Conservation (phyloP, 1,284 basidiomycete genomes). For the Ustilago shanxiensis region DNA sequence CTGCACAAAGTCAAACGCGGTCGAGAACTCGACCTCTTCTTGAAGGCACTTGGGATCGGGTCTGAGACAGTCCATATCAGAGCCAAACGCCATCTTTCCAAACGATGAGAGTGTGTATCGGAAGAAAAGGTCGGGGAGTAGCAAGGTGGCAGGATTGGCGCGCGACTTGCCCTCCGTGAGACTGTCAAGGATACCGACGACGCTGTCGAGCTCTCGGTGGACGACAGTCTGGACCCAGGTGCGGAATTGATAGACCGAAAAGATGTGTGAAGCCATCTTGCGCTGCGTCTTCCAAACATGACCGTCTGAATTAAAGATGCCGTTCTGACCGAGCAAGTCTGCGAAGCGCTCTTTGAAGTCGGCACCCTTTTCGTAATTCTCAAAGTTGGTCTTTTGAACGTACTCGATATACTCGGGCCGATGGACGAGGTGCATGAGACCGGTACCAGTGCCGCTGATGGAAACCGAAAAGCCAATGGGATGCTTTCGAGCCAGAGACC, state of each 20-base stretch:
- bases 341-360: conserved; percentile 46
- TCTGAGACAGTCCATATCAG: conserved; percentile 48
- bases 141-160: conserved; percentile 29
- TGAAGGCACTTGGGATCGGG: conserved; percentile 31
- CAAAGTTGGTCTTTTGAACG: conserved; percentile 68
- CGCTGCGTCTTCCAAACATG: conserved; percentile 63
- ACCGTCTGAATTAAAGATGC: conserved; percentile 67
- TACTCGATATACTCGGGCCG: conserved; percentile 63
- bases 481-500: conserved; percentile 10
- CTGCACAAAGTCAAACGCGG: conserved; percentile 58
- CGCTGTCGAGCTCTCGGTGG: conserved; percentile 55
- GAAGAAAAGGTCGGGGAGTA: conserved; percentile 59
- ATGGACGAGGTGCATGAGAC: conserved; percentile 48
- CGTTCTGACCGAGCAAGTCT: conserved; percentile 54
- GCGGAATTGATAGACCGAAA: conserved; percentile 62
- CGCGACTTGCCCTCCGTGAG: conserved; percentile 23
- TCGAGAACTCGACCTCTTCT: conserved; percentile 44
- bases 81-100: conserved; percentile 54
- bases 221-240: conserved; percentile 58
- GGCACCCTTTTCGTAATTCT: conserved; percentile 60
- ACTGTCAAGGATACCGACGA: conserved; percentile 43
- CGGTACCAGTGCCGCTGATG: conserved; percentile 21
- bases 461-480: conserved; percentile 36
- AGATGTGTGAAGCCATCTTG: conserved; percentile 64
- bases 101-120: conserved; percentile 60